Base-by-base conservation (phyloP, 225 moss, liverwort and hornwort species). In the Physcomitrellopsis africana region DNA sequence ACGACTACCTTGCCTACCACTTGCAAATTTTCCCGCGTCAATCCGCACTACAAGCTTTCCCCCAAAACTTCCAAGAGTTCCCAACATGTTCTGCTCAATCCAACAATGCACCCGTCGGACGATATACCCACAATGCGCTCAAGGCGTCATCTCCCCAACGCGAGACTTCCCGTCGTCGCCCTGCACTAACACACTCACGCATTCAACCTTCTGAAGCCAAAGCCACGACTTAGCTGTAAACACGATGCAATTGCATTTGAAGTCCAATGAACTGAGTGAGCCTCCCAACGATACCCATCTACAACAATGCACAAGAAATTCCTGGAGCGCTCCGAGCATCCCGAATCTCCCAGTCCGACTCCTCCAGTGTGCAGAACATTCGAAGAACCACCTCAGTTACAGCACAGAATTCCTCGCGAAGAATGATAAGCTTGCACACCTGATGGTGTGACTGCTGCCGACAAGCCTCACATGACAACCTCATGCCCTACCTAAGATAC, bases 81-180 rank as follows among this genome's bases (percentile, higher is more conserved):
- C 65, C 73, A 56, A 84, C 81, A 84, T 84, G 12, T 45, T 81
- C 80, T 81, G 77, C 70, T 49, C 43, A 20, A 44, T 26, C 22
- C 49, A 10, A 26, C 37, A 60, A 60, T 68, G 65, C 56, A 65
- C 74, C 26, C 10, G 58, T 10, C 27, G 10, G 27, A 65, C 2
- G 44, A 27, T 10, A 64, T 44, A 24, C 23, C 37, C 62, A 5
- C 32, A 32, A 10, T 41, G 18, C 4, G 63, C 73, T 55, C 7
- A 56, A 29, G 45, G 52, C 22, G 49, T 47, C 18, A 0, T 10
- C 14, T 9, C 8, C 44, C 23, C 14, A 32, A n/a, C 29, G 14
- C 0, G 48, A 24, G 41, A 51, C 7, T 17, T 10, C 11, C 72
- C 32, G 51, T 11, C 63, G 20, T 49, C 58, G 47, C 66, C 41